Base-by-base conservation (phyloP, 2,329 filamentous ascomycete genomes). In the Fusarium drepaniforme region DNA sequence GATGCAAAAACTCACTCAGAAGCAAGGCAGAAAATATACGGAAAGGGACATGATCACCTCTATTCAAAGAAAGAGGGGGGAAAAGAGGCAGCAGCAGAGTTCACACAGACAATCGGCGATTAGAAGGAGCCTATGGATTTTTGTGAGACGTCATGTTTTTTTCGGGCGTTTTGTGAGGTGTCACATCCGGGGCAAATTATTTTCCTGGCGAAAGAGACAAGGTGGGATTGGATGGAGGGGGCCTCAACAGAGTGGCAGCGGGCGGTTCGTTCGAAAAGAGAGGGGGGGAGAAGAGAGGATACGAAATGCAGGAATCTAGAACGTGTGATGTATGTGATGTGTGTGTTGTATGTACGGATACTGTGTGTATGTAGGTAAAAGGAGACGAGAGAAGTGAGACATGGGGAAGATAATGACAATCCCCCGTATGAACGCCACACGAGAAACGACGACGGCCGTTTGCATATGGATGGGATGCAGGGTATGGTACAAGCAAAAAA, bases 71-170 rank as follows among this genome's bases (percentile, higher is more conserved):
- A 30, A 30, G 16, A 18, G 46, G 18, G 46, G 46, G 23, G 23
- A 12, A 28, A 28, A 49, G 15, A 18, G 15, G 40, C n/a, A 42
- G 21, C 42, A 44, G 46, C 23, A 49, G 23, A 49, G 23, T 16
- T 18, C n/a, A 42, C 40, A 21, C 40, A 42, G 11, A 44, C n/a
- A 28, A 49, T 56, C 35, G 51, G 51, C 56, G 51, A 70, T 73
- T 58, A 11, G 21, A 40, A 40, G 18, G 16, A 25, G 28, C 28
- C 18, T 12, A 44, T 12, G 33, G 8, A 18, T 12, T 60, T 70
- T 74, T 74, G 44, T 74, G 72, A 74, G 72, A 65, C 40, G 53
- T 74, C 68, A 74, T 71, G 38, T 74, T 74, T 68, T 68, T 63
- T 60, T 53, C 59, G 7, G 8, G 59, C 59, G 28, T 53, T 64